These are phyloP conservation scores for Rhodotorula paludigena DNA, from an alignment of 768 basidiomycete species.

Conservation along the genomic window DNA sequence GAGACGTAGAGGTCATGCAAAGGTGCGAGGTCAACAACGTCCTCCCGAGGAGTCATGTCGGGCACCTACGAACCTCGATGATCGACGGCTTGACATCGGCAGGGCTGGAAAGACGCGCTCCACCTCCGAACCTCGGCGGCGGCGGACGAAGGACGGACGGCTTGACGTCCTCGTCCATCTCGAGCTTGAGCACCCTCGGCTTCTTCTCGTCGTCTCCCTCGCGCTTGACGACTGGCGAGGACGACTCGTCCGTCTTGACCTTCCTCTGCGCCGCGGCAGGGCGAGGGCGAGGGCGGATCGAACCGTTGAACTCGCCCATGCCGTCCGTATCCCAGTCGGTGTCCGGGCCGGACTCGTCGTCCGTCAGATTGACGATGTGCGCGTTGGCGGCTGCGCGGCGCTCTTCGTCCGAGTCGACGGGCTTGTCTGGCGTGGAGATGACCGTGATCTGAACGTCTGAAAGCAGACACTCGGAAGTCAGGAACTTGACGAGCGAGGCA, in stretches of 20 bases:
- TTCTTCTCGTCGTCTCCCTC: too few species aligned
- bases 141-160: neutral
- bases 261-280: neutral
- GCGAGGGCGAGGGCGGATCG: neutral
- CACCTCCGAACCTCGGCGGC: neutral
- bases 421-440: neutral
- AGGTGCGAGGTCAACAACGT: neutral
- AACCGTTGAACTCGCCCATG: slow-evolving; percentile 9
- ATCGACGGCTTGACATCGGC: slow-evolving; percentile 5
- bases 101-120: neutral
- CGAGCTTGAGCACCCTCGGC: neutral
- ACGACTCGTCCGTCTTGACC: neutral
- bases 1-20: too few species aligned
- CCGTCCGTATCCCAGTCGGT: slow-evolving; percentile 20
- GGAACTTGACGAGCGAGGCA: neutral
- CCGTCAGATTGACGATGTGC: neutral
- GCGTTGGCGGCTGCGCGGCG: neutral
- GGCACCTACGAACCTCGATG: neutral
- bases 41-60: neutral
- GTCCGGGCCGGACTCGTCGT: neutral
- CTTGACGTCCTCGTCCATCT: slow-evolving; percentile 10
- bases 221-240: too few species aligned
- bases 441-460: slow-evolving; percentile 24
- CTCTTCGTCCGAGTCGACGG: neutral
- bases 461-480: neutral